These are phyloP conservation scores for Aspergillus latus DNA, from an alignment of 2,329 filamentous ascomycete genomes.

Conservation along the genomic window DNA sequence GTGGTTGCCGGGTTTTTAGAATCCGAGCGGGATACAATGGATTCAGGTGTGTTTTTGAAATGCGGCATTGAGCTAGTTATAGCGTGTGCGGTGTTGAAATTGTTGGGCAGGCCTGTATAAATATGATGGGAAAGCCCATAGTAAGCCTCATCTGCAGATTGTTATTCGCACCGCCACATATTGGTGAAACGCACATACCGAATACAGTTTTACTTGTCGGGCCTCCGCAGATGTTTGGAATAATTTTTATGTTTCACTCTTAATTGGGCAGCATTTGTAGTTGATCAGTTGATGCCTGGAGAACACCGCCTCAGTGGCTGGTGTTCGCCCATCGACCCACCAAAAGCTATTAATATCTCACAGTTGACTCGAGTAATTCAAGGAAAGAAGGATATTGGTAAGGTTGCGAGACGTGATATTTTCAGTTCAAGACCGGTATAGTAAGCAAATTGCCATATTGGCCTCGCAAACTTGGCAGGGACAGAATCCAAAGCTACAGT, in stretches of 20 bases:
- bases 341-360: conserved; percentile 4
- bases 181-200: not conserved
- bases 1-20: conserved; percentile 80
- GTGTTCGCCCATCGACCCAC: conserved; percentile 15
- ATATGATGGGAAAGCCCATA: not conserved
- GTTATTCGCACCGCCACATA: conserved; percentile 1
- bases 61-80: conserved; percentile 56
- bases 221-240: not conserved
- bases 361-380: not conserved
- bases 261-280: conserved; percentile 4
- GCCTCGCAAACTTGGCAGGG: not conserved
- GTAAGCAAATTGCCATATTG: not conserved
- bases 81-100: not conserved
- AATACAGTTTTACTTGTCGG: not conserved
- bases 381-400: not conserved
- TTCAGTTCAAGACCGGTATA: not conserved
- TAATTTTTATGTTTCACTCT: not conserved
- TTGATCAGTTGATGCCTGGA: conserved; percentile 14
- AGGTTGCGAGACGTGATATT: not conserved
- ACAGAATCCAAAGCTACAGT: not conserved
- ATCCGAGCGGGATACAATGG: conserved; percentile 73
- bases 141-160: not conserved
- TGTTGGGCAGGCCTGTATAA: not conserved
- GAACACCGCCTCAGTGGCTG: conserved; percentile 29
- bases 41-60: conserved; percentile 75